Evolutionary conservation across 2,329 filamentous ascomycete genomes (phyloP).

Genomic region (Arachnomyces sp.): DNA sequence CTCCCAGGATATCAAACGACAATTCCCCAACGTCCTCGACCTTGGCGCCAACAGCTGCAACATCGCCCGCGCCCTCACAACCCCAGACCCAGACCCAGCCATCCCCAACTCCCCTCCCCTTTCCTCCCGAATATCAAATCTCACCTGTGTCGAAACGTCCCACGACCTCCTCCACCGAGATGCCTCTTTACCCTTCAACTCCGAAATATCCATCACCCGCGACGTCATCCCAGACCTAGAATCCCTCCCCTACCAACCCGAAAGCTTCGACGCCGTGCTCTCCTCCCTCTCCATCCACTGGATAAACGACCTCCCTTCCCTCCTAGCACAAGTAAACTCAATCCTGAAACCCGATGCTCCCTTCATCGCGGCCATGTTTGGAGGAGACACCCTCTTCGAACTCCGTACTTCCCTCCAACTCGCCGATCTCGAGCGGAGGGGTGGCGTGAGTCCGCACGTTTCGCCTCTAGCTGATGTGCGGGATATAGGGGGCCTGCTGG

Average conservation of each 20-base stretch:
- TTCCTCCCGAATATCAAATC: conserved; percentile 60
- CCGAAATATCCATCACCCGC: conserved; percentile 62
- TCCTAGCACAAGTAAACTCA: conserved; percentile 76
- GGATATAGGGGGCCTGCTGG: conserved; percentile 81
- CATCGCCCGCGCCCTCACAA: conserved; percentile 72
- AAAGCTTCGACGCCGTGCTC: conserved; percentile 80
- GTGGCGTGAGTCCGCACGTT: conserved; percentile 85
- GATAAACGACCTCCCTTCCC: conserved; percentile 90
- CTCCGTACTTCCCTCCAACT: conserved; percentile 87
- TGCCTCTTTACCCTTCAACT: conserved; percentile 57
- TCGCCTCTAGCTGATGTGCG: conserved; percentile 87
- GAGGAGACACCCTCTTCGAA: conserved; percentile 89
- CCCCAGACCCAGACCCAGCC: conserved; percentile 56
- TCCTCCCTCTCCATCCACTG: conserved; percentile 89
- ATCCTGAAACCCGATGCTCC: conserved; percentile 83
- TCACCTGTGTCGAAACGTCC: conserved; percentile 79
- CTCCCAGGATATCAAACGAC: conserved; percentile 79
- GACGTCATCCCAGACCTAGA: conserved; percentile 63
- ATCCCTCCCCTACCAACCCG: conserved; percentile 64
- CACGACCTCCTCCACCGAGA: conserved; percentile 73
- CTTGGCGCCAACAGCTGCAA: conserved; percentile 95
- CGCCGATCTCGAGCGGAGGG: conserved; percentile 79
- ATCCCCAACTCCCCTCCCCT: conserved; percentile 52
- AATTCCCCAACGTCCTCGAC: conserved; percentile 78
- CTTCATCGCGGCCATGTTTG: conserved; percentile 93